Evolutionary conservation across 768 basidiomycete genomes (phyloP).

Genomic region (Termitomyces sp.): DNA sequence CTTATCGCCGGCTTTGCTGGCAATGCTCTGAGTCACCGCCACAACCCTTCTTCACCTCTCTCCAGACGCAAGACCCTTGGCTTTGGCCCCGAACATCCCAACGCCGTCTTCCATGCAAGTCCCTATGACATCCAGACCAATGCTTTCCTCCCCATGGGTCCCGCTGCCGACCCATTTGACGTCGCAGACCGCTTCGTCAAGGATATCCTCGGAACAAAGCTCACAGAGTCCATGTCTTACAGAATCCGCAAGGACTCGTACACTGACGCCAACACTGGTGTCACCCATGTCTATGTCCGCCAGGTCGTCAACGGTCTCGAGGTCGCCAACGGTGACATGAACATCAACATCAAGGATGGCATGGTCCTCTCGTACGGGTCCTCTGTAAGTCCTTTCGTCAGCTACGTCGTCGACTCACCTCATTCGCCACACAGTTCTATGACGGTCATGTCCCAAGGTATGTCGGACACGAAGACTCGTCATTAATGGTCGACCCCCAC

Average conservation of each 20-base stretch:
- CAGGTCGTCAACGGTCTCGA: constrained; percentile 85
- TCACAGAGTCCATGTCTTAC: constrained; percentile 37
- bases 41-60: too few relatives aligned
- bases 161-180: constrained; percentile 44
- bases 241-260: constrained; percentile 79
- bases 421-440: constrained; percentile 57
- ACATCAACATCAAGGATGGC: constrained; percentile 87
- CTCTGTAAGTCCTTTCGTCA: constrained; percentile 49
- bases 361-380: constrained; percentile 82
- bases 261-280: constrained; percentile 79
- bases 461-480: constrained; percentile 23
- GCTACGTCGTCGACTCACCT: background rate
- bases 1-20: constrained; percentile 57
- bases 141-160: constrained; percentile 32
- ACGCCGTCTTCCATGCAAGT: constrained; percentile 59
- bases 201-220: constrained; percentile 37
- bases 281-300: constrained; percentile 85
- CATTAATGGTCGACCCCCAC: constrained; percentile 32
- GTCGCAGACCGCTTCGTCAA: constrained; percentile 62
- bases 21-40: constrained; percentile 43
- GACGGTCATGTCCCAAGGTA: constrained; percentile 48
- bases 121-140: constrained; percentile 41
- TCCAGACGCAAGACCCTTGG: constrained; percentile 81
- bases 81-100: constrained; percentile 78
- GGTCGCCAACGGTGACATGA: constrained; percentile 88